phyloP scores from a whole-genome alignment of 2,329 filamentous ascomycete species.

The Byssoonygena ceratinophila region DNA sequence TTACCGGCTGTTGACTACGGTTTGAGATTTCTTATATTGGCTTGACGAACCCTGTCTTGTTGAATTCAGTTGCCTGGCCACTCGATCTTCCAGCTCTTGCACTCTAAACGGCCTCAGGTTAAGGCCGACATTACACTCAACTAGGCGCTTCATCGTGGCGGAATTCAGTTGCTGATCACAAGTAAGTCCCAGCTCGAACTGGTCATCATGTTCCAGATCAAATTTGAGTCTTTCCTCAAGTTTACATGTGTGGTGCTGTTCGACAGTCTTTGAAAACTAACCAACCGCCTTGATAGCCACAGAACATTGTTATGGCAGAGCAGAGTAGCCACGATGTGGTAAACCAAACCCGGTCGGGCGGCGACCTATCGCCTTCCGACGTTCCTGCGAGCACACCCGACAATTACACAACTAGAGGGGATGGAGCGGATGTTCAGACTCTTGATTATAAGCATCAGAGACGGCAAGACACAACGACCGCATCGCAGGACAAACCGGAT shows the following conservation, averaged over 20 bases:
- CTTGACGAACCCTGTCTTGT: background rate
- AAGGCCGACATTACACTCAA: slow-evolving; percentile 14
- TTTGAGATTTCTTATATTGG: background rate
- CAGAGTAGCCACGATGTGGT: slow-evolving; percentile 60
- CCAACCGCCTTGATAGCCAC: slow-evolving; percentile 26
- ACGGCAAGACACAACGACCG: slow-evolving; percentile 1
- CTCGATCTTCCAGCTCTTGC: background rate
- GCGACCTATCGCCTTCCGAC: slow-evolving; percentile 54
- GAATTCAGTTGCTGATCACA: slow-evolving; percentile 34
- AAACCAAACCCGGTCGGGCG: slow-evolving; percentile 59
- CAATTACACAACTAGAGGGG: slow-evolving; percentile 43
- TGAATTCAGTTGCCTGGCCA: slow-evolving; percentile 6
- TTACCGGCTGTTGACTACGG: slow-evolving; percentile 2
- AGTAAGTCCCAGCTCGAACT: slow-evolving; percentile 7
- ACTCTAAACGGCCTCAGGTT: slow-evolving; percentile 4
- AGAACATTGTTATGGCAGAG: slow-evolving; percentile 61
- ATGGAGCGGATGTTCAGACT: slow-evolving; percentile 32
- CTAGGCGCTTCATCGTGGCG: slow-evolving; percentile 33
- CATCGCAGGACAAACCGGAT: slow-evolving; percentile 9
- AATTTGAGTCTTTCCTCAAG: background rate
- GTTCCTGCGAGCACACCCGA: slow-evolving; percentile 52
- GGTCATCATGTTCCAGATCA: background rate
- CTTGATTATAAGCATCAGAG: slow-evolving; percentile 22
- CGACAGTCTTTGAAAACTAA: background rate
- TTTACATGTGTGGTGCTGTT: background rate